A percentile compares a stretch with the other conserved stretches of the same genome.
These are phyloP conservation scores for Trametes hirsuta DNA, from an alignment of 1,284 basidiomycete species.

Conservation along the genomic window DNA sequence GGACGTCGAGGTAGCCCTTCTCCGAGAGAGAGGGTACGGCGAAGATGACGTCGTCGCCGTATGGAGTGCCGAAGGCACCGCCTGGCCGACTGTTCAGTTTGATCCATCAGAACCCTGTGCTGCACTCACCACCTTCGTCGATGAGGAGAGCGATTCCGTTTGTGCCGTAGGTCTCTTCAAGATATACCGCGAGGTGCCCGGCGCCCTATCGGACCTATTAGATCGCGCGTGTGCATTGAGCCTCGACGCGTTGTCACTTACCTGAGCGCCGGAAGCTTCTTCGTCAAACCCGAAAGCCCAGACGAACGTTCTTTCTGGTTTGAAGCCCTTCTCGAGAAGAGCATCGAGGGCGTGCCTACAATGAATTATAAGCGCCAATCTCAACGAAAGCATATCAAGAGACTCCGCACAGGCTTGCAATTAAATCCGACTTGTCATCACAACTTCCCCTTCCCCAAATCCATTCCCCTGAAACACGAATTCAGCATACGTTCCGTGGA, in stretches of 20 bases:
- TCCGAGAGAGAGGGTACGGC: conserved; percentile 58
- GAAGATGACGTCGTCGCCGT: conserved; percentile 42
- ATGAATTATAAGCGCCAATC: not conserved
- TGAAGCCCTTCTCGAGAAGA: conserved; percentile 52
- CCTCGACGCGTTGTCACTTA: conserved; percentile 25
- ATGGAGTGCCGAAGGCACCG: conserved; percentile 32
- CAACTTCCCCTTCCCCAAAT: conserved; percentile 67
- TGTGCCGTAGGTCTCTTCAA: conserved; percentile 53
- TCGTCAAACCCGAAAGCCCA: conserved; percentile 74
- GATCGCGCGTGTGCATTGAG: not conserved
- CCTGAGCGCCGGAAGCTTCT: conserved; percentile 56
- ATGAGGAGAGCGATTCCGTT: conserved; percentile 58
- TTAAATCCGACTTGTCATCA: conserved; percentile 65
- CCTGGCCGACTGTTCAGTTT: conserved; percentile 27
- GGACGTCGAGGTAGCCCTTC: conserved; percentile 66
- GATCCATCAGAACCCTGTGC: not conserved
- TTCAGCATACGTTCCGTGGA: not conserved
- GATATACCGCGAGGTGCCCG: conserved; percentile 43
- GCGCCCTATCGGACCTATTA: conserved; percentile 46
- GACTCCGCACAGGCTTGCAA: conserved; percentile 52
- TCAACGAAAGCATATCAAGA: not conserved
- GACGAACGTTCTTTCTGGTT: conserved; percentile 58
- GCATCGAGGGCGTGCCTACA: conserved; percentile 54
- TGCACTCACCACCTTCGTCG: conserved; percentile 47
- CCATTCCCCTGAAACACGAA: conserved; percentile 37